Base-by-base conservation (phyloP, 2,329 filamentous ascomycete genomes). In the Cladosporium phlei region DNA sequence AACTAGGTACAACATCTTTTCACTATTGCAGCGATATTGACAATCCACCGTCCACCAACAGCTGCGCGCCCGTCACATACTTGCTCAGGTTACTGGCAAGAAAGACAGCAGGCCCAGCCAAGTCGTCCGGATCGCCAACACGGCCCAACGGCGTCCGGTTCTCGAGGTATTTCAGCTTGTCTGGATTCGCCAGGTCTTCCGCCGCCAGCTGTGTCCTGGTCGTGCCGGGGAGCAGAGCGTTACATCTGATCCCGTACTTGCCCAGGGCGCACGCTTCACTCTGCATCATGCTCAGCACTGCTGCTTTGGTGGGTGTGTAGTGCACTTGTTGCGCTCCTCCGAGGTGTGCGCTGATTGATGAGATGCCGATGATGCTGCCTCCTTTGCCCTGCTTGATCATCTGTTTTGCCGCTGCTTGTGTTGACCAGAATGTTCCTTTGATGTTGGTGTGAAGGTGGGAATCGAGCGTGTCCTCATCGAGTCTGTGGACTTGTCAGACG, bases 241-340 rank as follows among this genome's bases (percentile, higher is more conserved):
- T 95, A 63, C 88, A 94, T 43, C 88, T 70, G 46, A 95, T 88
- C 3, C 75, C 73, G 64, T 93, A 78, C 59, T 79, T 77, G 0
- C 88, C 88, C 32, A 94, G 67, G 7, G 88, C 86, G 27, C 87
- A 85, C 0, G 88, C 88, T 29, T 80, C 82, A 54, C 83, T 88
- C 70, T 95, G 88, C 79, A 94, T 93, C 35, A 95, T 73, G 37
- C 80, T 86, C 25, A 86, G 63, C 2, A 95, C 77, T 2, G 87
- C 88, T 0, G 88, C 88, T 67, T 95, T 95, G 12, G 88, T 94
- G 6, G 88, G 86, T 11, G 88, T 94, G 68, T 94, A 95, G 63
- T 95, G 88, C 20, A 80, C 82, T 69, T 94, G 88, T 37, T 76
- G 72, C 0, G 83, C 86, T 32, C 88, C 88, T 29, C 88, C 88